phyloP scores from a whole-genome alignment of 2,329 filamentous ascomycete species.

The Talaromyces albobiverticillius region DNA sequence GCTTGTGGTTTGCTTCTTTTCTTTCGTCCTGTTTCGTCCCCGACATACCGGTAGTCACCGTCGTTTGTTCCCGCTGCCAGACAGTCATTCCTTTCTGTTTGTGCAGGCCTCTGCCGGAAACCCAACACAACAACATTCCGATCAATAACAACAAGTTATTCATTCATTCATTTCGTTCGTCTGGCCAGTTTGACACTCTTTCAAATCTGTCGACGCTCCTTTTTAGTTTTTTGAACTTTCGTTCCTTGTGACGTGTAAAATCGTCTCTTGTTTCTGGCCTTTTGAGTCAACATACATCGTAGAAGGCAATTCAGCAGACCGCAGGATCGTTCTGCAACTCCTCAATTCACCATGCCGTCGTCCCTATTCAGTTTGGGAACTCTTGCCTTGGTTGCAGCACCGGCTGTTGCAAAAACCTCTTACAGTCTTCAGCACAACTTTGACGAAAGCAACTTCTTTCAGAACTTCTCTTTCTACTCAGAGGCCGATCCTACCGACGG shows the following conservation, averaged over 20 bases:
- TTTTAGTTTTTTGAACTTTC: background rate
- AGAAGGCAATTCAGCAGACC: background rate
- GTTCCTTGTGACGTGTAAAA: background rate
- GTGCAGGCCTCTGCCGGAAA: background rate
- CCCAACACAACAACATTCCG: conserved; percentile 9
- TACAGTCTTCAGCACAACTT: conserved; percentile 44
- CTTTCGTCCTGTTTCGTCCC: background rate
- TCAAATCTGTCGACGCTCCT: background rate
- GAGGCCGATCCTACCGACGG: conserved; percentile 49
- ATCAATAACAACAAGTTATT: conserved; percentile 6
- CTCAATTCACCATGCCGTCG: conserved; percentile 15
- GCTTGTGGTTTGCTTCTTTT: background rate
- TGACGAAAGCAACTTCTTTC: conserved; percentile 47
- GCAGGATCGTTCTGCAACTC: conserved; percentile 9
- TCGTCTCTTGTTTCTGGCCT: background rate
- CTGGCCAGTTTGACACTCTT: background rate
- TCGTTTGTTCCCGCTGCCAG: conserved; percentile 1
- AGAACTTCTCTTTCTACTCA: conserved; percentile 50
- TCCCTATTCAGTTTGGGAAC: conserved; percentile 29
- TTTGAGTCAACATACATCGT: conserved; percentile 5
- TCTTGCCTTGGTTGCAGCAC: conserved; percentile 28
- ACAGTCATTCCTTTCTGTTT: conserved; percentile 13
- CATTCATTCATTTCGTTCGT: conserved; percentile 4
- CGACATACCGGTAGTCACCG: background rate
- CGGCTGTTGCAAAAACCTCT: conserved; percentile 23